Conservation (phyloP, 345 rosid species). For the Bruguiera gymnorhiza region DNA sequence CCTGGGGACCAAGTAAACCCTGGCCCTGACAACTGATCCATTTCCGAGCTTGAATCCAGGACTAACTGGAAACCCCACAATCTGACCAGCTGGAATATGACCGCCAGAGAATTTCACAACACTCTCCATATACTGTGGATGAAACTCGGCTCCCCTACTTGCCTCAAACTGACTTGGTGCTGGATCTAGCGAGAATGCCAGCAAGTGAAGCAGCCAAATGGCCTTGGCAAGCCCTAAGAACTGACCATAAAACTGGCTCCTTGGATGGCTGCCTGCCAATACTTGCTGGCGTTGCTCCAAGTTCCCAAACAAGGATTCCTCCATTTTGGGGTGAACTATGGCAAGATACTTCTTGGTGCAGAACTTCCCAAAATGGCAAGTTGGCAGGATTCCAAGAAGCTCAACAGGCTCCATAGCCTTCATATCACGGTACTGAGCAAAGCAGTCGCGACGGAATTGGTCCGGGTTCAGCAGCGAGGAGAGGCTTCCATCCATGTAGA, state of each 20-base stretch:
- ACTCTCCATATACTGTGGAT: conserved; percentile 83
- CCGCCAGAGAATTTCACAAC: conserved; percentile 62
- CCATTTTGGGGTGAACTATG: conserved; percentile 91
- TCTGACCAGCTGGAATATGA: conserved; percentile 58
- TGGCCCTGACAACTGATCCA: conserved; percentile 72
- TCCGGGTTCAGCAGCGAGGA: conserved; percentile 78
- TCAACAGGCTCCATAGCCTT: conserved; percentile 91
- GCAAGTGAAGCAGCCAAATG: conserved; percentile 87
- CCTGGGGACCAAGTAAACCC: conserved; percentile 67
- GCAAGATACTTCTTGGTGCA: conserved; percentile 76
- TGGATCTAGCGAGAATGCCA: conserved; percentile 90
- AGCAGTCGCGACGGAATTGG: conserved; percentile 79
- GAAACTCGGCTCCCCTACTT: conserved; percentile 74
- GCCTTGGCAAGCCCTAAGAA: conserved; percentile 78
- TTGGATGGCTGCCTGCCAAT: conserved; percentile 67
- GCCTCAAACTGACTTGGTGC: conserved; percentile 83
- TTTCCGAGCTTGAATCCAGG: conserved; percentile 90
- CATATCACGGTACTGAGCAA: conserved; percentile 81
- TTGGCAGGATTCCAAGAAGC: conserved; percentile 79
- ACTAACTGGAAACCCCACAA: conserved; percentile 75
- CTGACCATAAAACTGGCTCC: conserved; percentile 76
- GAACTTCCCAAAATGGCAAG: conserved; percentile 86
- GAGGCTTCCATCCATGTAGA: conserved; percentile 87
- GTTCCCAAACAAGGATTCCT: conserved; percentile 85
- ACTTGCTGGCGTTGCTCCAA: conserved; percentile 66